phyloP scores from a whole-genome alignment of 495 filamentous ascomycete genomes.

The Cercophora samala region DNA sequence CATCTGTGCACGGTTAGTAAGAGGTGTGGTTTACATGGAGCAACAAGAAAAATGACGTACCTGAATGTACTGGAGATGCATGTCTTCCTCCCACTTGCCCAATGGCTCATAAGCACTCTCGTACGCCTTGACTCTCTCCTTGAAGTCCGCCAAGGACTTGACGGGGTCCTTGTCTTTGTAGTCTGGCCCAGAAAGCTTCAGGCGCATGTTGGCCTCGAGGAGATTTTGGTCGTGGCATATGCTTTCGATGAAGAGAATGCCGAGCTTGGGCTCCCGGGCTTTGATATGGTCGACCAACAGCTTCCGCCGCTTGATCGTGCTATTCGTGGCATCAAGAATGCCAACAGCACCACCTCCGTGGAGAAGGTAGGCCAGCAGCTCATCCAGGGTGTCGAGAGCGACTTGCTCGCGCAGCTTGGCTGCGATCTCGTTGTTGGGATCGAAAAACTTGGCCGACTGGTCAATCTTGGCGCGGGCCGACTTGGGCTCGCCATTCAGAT shows the following conservation, averaged over 20 bases:
- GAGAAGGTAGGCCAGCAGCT: constrained; percentile 83
- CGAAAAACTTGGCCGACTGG: constrained; percentile 91
- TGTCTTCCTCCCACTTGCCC: constrained; percentile 83
- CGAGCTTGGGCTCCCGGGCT: constrained; percentile 76
- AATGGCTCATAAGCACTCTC: constrained; percentile 88
- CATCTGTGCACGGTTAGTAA: constrained; percentile 55
- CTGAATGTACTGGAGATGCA: constrained; percentile 87
- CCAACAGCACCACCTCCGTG: constrained; percentile 83
- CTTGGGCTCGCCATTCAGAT: constrained; percentile 28
- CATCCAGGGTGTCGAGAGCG: constrained; percentile 86
- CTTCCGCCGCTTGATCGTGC: constrained; percentile 80
- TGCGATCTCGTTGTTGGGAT: constrained; percentile 80
- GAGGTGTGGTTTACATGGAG: not conserved
- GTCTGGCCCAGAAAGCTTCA: constrained; percentile 96
- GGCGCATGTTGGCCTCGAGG: constrained; percentile 92
- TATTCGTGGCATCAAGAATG: constrained; percentile 97
- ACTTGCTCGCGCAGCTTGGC: constrained; percentile 84
- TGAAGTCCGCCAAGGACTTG: constrained; percentile 83
- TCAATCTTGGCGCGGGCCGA: constrained; percentile 52
- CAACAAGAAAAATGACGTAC: constrained; percentile 31
- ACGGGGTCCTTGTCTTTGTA: constrained; percentile 90
- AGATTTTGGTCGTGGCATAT: constrained; percentile 80
- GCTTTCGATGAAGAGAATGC: constrained; percentile 90
- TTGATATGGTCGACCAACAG: constrained; percentile 79
- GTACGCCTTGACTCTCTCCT: constrained; percentile 87